Conservation (phyloP, 2,329 filamentous ascomycete genomes). For the Aurifilum marmelostoma region DNA sequence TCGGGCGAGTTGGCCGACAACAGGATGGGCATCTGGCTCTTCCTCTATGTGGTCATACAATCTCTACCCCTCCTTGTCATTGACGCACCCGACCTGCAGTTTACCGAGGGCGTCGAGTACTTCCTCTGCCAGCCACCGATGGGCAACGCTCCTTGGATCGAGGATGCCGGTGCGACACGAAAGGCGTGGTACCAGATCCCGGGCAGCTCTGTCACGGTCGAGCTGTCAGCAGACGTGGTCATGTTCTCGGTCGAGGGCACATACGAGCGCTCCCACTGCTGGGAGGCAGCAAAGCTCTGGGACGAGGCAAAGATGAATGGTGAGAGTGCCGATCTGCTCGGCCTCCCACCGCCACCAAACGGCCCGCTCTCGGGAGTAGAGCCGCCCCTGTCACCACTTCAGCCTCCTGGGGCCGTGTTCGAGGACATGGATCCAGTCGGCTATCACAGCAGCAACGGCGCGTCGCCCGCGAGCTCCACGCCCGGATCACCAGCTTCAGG, state of each 20-base stretch:
- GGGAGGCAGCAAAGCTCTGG: constrained; percentile 57
- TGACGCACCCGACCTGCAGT: constrained; percentile 71
- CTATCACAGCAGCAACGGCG: constrained; percentile 28
- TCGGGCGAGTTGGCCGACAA: constrained; percentile 71
- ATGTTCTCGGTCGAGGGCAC: constrained; percentile 65
- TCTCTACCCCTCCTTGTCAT: constrained; percentile 77
- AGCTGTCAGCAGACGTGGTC: constrained; percentile 62
- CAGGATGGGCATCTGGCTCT: constrained; percentile 78
- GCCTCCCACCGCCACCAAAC: constrained; percentile 30
- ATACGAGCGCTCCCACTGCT: constrained; percentile 62
- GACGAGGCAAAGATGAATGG: constrained; percentile 36
- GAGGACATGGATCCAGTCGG: constrained; percentile 36
- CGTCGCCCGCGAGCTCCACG: constrained; percentile 31
- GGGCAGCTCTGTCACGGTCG: constrained; percentile 59
- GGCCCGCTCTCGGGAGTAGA: constrained; percentile 19
- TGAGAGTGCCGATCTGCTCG: constrained; percentile 34
- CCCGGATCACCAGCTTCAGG: constrained; percentile 22
- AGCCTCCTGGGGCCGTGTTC: constrained; percentile 36
- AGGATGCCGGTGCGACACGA: constrained; percentile 64
- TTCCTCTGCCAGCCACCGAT: constrained; percentile 78
- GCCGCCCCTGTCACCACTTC: constrained; percentile 33
- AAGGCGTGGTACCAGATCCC: constrained; percentile 77
- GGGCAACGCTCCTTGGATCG: constrained; percentile 73
- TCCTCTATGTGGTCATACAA: constrained; percentile 78
- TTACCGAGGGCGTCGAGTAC: constrained; percentile 75